A percentile compares a stretch with the other conserved stretches of the same genome.
These are phyloP conservation scores for Diaporthe longicolla DNA, from an alignment of 2,329 filamentous ascomycete species.

Conservation along the genomic window DNA sequence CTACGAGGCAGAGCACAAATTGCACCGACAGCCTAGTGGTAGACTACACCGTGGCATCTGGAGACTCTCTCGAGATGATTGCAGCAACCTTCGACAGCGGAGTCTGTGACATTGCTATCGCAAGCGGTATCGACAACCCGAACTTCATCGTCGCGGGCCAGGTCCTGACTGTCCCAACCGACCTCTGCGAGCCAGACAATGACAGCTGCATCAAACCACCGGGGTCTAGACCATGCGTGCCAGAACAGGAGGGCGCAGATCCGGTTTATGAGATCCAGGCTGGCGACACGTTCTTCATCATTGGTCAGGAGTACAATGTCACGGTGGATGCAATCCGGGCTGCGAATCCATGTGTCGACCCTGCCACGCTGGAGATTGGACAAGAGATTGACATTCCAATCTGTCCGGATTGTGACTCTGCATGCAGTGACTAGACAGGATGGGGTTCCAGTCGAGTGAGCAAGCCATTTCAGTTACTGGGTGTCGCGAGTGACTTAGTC, in stretches of 20 bases:
- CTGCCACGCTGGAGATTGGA: slow-evolving; percentile 24
- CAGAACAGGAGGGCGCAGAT: background rate
- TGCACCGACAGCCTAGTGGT: slow-evolving; percentile 5
- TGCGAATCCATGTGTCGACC: slow-evolving; percentile 22
- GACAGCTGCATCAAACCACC: slow-evolving; percentile 29
- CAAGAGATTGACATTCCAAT: slow-evolving; percentile 16
- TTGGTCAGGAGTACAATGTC: slow-evolving; percentile 17
- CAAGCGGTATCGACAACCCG: slow-evolving; percentile 3
- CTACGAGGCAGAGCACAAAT: slow-evolving; percentile 7
- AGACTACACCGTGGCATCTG: slow-evolving; percentile 23
- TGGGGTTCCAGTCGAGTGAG: background rate
- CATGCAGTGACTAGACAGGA: background rate
- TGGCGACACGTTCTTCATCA: slow-evolving; percentile 31
- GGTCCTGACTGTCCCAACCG: slow-evolving; percentile 24
- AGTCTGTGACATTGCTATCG: slow-evolving; percentile 29
- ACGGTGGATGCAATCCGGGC: slow-evolving; percentile 30
- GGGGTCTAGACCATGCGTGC: slow-evolving; percentile 22
- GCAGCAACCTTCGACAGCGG: slow-evolving; percentile 27
- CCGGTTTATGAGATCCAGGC: slow-evolving; percentile 1
- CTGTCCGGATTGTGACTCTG: slow-evolving; percentile 23
- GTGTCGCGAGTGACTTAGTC: too few relatives aligned
- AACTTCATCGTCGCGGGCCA: slow-evolving; percentile 28
- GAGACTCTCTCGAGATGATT: slow-evolving; percentile 29
- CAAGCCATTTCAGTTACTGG: too few relatives aligned
- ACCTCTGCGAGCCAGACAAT: slow-evolving; percentile 33